Percentiles rank a stretch among this genome's conserved stretches.
Conservation (phyloP, 148 eudicot genomes). For the Chenopodium quinoa region DNA sequence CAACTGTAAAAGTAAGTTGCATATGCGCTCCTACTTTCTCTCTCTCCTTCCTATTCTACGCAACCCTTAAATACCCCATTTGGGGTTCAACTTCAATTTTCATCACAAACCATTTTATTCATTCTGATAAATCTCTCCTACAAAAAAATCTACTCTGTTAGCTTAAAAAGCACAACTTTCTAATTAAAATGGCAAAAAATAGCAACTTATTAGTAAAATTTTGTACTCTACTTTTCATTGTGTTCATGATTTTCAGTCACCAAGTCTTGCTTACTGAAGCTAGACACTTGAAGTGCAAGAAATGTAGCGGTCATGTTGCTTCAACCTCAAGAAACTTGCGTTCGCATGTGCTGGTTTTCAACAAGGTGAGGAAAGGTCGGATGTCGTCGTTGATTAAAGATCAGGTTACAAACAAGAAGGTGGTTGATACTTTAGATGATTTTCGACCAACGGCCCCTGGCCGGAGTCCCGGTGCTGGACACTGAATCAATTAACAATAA, state of each 20-base stretch:
- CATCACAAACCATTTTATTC: no score
- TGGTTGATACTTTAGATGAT: constrained; percentile 21
- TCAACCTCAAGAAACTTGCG: constrained; percentile 18
- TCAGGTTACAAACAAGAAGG: neutral
- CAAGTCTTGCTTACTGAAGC: constrained; percentile 16
- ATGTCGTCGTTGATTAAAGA: neutral
- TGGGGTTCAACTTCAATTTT: no score
- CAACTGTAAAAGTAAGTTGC: constrained; percentile 8
- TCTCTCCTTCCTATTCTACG: neutral
- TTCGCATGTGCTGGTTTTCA: neutral
- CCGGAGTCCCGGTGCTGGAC: constrained; percentile 59
- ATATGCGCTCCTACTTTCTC: neutral
- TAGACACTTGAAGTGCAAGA: constrained; percentile 28
- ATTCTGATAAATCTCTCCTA: no score
- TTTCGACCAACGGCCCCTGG: constrained; percentile 38
- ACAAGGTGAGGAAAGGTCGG: neutral
- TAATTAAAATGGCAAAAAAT: neutral
- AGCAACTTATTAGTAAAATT: neutral
- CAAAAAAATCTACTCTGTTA: no score
- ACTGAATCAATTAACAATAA: constrained; percentile 3
- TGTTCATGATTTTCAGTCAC: constrained; percentile 18
- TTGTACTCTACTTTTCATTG: constrained; percentile 6
- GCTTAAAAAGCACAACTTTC: no score
- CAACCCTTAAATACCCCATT: constrained; percentile 12
- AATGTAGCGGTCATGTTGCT: constrained; percentile 15